Evolutionary conservation across 768 basidiomycete genomes (phyloP).

Genomic region (Sarcodon aspratus): DNA sequence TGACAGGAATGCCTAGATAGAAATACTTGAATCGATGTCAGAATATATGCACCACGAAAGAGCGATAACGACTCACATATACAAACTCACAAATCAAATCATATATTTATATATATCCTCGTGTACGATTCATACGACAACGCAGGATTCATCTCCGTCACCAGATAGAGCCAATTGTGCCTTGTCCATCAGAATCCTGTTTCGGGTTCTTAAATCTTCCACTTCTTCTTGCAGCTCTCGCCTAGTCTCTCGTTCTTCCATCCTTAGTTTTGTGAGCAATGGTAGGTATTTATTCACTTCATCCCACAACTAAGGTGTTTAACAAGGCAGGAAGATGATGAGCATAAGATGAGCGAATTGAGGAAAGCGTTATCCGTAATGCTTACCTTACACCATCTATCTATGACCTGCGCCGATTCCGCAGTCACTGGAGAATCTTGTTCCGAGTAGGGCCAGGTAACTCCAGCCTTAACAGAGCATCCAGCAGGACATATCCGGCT

Average conservation of each 20-base stretch:
- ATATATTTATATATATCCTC: too few species aligned
- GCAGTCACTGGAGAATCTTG: constrained; percentile 5
- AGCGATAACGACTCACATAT: too few species aligned
- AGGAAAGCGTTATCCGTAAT: constrained; percentile 8
- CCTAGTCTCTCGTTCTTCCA: constrained; percentile 30
- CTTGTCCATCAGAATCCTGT: constrained; percentile 29
- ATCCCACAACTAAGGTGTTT: constrained; percentile 22
- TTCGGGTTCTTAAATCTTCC: constrained; percentile 37
- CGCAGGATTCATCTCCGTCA: constrained; percentile 15
- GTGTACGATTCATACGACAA: constrained; percentile 13
- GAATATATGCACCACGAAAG: too few species aligned
- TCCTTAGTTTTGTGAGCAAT: constrained; percentile 28
- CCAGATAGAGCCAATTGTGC: constrained; percentile 6
- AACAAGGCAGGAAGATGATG: too few species aligned
- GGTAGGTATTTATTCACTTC: constrained; percentile 31
- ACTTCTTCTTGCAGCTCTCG: constrained; percentile 30
- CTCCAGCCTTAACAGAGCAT: constrained; percentile 31
- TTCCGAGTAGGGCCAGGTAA: constrained; percentile 32
- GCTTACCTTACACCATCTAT: constrained; percentile 2
- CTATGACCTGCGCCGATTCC: constrained; percentile 1
- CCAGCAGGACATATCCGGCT: constrained; percentile 35
- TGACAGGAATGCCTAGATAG: too few species aligned
- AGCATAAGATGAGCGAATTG: too few species aligned
- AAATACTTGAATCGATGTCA: too few species aligned
- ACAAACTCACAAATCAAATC: too few species aligned